Evolutionary conservation across 129 eudicot genomes (phyloP).

Genomic region (Erigeron canadensis): DNA sequence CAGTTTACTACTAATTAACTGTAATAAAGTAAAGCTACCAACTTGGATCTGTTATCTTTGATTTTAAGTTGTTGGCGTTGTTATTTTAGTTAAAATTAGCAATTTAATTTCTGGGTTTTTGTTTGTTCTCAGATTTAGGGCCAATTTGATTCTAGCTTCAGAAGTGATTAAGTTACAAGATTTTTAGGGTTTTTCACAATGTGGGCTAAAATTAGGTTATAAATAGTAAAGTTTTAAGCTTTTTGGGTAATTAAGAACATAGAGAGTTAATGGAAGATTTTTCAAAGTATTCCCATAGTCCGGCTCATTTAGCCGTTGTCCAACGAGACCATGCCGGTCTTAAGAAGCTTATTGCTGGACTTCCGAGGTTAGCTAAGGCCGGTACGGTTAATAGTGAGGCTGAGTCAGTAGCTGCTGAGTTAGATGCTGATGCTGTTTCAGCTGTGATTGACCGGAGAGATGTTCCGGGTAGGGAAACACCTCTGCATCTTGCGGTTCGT

Average conservation of each 20-base stretch:
- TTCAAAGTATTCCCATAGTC: slow-evolving; percentile 72
- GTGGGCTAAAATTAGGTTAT: slow-evolving; percentile 29
- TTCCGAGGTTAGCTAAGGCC: slow-evolving; percentile 76
- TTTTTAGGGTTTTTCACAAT: slow-evolving; percentile 19
- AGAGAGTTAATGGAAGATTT: slow-evolving; percentile 65
- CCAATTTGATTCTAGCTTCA: slow-evolving; percentile 11
- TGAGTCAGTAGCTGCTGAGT: slow-evolving; percentile 74
- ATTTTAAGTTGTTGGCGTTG: slow-evolving; percentile 1
- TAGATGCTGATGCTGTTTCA: slow-evolving; percentile 73
- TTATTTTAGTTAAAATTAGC: slow-evolving; percentile 3
- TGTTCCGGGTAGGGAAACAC: slow-evolving; percentile 90
- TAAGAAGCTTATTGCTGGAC: slow-evolving; percentile 43
- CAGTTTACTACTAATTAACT: not conserved
- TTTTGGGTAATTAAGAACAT: slow-evolving; percentile 13
- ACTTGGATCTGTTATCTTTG: slow-evolving; percentile 22
- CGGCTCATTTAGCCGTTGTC: slow-evolving; percentile 76
- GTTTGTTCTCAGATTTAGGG: slow-evolving; percentile 33
- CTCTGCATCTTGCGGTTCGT: slow-evolving; percentile 85
- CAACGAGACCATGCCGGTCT: slow-evolving; percentile 57
- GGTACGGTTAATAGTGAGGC: slow-evolving; percentile 73
- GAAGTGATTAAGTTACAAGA: slow-evolving; percentile 14
- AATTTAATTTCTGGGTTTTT: slow-evolving; percentile 6
- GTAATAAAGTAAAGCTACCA: not conserved
- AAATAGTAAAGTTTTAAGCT: not conserved
- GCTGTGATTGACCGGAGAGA: slow-evolving; percentile 74